phyloP scores from a whole-genome alignment of 169 alveolate species.

The Plasmodium malariae region DNA sequence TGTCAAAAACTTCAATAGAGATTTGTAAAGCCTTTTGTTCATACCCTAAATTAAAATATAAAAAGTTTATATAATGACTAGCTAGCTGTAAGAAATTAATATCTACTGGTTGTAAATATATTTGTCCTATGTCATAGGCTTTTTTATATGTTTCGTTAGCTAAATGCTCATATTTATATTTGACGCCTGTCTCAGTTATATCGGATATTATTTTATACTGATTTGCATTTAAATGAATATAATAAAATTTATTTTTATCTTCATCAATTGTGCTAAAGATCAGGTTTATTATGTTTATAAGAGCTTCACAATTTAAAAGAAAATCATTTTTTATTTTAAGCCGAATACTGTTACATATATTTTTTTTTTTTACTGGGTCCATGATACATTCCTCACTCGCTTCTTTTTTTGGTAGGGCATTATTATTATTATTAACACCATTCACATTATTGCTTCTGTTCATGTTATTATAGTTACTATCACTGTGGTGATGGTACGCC shows the following conservation, averaged over 20 bases:
- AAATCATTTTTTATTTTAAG: slow-evolving; percentile 22
- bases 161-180: slow-evolving; percentile 71
- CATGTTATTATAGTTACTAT: background rate
- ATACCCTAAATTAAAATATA: slow-evolving; percentile 44
- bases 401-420: background rate
- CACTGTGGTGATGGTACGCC: background rate
- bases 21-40: slow-evolving; percentile 45
- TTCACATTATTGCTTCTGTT: background rate
- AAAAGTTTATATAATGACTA: slow-evolving; percentile 41
- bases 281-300: slow-evolving; percentile 48
- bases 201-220: slow-evolving; percentile 57
- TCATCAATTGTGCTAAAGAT: slow-evolving; percentile 36
- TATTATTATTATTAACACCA: background rate
- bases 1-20: slow-evolving; percentile 41
- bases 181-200: slow-evolving; percentile 72
- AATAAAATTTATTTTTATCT: slow-evolving; percentile 27
- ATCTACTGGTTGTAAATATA: slow-evolving; percentile 39
- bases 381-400: too few relatives aligned
- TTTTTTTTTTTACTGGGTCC: too few relatives aligned
- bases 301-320: slow-evolving; percentile 48
- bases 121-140: slow-evolving; percentile 29
- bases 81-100: slow-evolving; percentile 39
- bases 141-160: slow-evolving; percentile 51
- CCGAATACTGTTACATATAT: slow-evolving; percentile 45
- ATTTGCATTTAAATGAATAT: slow-evolving; percentile 45